A percentile compares a stretch with the other conserved stretches of the same genome.
These are phyloP conservation scores for Physcomitrellopsis africana DNA, from an alignment of 225 moss, liverwort and hornwort genomes.

Conservation along the genomic window DNA sequence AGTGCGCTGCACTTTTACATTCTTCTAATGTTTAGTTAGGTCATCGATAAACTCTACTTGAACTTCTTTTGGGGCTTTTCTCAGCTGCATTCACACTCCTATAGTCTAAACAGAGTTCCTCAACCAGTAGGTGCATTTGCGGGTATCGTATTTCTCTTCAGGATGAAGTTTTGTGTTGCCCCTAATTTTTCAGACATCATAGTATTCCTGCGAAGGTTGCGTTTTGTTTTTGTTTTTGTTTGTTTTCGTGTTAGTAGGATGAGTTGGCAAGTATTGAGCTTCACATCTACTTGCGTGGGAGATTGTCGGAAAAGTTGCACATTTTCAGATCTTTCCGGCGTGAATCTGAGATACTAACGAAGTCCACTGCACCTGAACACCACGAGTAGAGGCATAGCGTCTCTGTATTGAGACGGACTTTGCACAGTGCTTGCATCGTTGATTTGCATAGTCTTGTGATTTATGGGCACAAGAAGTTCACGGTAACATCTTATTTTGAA, in stretches of 20 bases:
- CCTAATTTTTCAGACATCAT: conserved; percentile 7
- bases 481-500: conserved; percentile 11
- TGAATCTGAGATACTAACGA: conserved; percentile 16
- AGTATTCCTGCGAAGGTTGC: neutral
- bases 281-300: conserved; percentile 5
- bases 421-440: neutral
- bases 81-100: conserved; percentile 12
- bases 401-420: neutral
- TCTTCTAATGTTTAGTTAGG: conserved; percentile 7
- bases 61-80: conserved; percentile 16
- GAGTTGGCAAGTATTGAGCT: conserved; percentile 8
- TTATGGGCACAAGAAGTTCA: neutral
- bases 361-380: neutral
- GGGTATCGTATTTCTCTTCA: conserved; percentile 9
- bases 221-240: neutral
- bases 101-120: neutral
- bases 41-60: neutral
- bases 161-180: conserved; percentile 1
- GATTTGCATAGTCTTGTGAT: conserved; percentile 22
- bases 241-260: neutral
- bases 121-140: neutral
- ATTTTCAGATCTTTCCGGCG: neutral
- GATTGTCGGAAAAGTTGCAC: neutral
- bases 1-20: neutral
- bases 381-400: neutral